A percentile compares a stretch with the other conserved stretches of the same genome.
These are phyloP conservation scores for Trichoderma lentiforme DNA, from an alignment of 2,329 filamentous ascomycete genomes.

Conservation along the genomic window DNA sequence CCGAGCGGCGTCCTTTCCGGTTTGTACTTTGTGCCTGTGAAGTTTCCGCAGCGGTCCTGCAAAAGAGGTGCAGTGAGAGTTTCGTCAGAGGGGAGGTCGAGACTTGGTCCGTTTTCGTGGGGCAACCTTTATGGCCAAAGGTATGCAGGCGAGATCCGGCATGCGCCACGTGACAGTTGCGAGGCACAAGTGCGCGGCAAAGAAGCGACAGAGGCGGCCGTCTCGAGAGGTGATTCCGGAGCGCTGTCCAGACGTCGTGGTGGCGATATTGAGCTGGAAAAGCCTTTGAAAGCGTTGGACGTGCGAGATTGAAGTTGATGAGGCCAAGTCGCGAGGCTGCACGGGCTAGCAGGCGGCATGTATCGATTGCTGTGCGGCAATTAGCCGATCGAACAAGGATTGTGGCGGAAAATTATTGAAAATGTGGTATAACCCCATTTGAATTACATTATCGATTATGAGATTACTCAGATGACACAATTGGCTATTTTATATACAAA, in stretches of 20 bases:
- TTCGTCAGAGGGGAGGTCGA: not conserved
- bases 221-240: slow-evolving; percentile 12
- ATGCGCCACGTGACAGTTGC: not conserved
- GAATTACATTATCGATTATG: not conserved
- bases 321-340: slow-evolving; percentile 22
- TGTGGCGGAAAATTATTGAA: not conserved
- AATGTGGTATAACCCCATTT: not conserved
- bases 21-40: not conserved
- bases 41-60: not conserved
- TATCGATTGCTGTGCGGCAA: not conserved
- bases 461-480: not conserved
- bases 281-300: slow-evolving; percentile 11
- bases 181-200: not conserved
- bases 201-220: not conserved
- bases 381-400: slow-evolving; percentile 1
- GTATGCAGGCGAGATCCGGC: slow-evolving; percentile 6
- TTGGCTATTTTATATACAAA: not conserved
- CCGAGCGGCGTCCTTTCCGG: slow-evolving; percentile 6
- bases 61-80: not conserved
- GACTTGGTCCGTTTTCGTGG: slow-evolving; percentile 14
- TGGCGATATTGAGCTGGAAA: not conserved
- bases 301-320: slow-evolving; percentile 20
- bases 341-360: slow-evolving; percentile 20
- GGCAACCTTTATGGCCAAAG: slow-evolving; percentile 14
- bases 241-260: not conserved